Conservation (phyloP, 768 basidiomycete species). For the Butyriboletus loyo region DNA sequence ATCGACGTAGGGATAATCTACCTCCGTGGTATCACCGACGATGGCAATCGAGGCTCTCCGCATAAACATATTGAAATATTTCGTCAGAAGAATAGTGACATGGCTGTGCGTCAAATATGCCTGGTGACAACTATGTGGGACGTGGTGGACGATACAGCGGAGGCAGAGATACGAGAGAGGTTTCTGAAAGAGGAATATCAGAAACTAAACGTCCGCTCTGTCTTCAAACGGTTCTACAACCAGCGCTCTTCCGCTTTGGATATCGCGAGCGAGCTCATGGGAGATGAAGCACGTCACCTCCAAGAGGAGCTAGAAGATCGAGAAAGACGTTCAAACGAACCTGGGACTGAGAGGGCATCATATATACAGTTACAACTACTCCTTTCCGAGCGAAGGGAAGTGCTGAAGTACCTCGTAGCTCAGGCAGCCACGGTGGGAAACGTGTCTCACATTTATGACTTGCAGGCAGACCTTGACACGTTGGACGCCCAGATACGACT, state of each 20-base stretch:
- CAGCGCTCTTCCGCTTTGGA: background rate
- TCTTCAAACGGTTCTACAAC: slow-evolving; percentile 9
- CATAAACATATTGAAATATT: background rate
- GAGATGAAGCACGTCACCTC: background rate
- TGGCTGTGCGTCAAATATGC: background rate
- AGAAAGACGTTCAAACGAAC: background rate
- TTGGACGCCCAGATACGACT: background rate
- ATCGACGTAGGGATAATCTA: slow-evolving; percentile 1
- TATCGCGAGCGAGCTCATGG: background rate
- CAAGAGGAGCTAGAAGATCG: slow-evolving; percentile 1
- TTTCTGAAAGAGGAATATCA: background rate
- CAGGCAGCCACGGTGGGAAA: background rate
- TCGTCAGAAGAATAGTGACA: background rate
- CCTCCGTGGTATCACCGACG: slow-evolving; percentile 8
- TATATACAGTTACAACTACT: background rate
- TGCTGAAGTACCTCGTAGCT: background rate
- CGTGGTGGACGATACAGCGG: background rate
- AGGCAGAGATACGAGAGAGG: background rate
- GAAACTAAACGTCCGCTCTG: background rate
- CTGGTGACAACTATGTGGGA: slow-evolving; percentile 12
- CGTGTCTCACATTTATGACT: background rate
- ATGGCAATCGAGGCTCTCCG: background rate
- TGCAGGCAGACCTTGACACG: background rate
- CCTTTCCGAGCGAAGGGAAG: background rate
- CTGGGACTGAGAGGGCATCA: background rate